Base-by-base conservation (phyloP, 2,329 filamentous ascomycete genomes). In the Colletotrichum musicola region DNA sequence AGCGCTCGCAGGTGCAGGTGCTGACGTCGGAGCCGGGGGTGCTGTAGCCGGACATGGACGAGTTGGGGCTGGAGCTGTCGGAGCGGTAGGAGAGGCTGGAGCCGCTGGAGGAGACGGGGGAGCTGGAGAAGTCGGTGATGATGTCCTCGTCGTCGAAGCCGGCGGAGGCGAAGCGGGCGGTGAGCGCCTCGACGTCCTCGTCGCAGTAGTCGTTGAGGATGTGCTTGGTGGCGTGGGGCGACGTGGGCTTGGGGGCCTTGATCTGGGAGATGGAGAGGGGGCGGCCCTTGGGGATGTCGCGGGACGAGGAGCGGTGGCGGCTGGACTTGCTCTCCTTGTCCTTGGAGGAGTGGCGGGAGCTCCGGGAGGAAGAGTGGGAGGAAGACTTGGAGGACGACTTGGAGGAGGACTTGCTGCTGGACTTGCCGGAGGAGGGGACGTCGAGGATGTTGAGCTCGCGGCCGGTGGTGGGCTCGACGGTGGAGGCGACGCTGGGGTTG, bases 371-470 rank as follows among this genome's bases (percentile, higher is more conserved):
- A 54, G 81, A 83, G 75, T 81, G 82, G 76, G 83, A 84, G 59
- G 81, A 77, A 4, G 80, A 78, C 74, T 82, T 82, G 71, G 85
- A 83, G 30, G 51, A 72, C 73, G 62, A 65, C 56, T 82, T 69
- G 35, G 62, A 66, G 40, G 56, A 54, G 16, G 66, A 69, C 62
- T 69, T 69, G 54, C 81, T 78, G 25, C 47, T 78, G 20, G 81
- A 81, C 73, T 82, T 81, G 68, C 71, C 71, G 69, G 76, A 76
- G 42, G 75, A 88, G 80, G 94, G 93, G 71, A 97, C 93, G 81
- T 98, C 95, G 81, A 99, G 93, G 83, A 97, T 93, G 89, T 99
- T 99, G 76, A 99, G 89, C 83, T 95, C 94, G 81, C 96, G 95
- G 84, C 95, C 94, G 65, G 96, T 98, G 81, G 95, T 98, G 79